phyloP scores from a whole-genome alignment of 1,284 basidiomycete species.

The Pyrrhoderma lamaoense region DNA sequence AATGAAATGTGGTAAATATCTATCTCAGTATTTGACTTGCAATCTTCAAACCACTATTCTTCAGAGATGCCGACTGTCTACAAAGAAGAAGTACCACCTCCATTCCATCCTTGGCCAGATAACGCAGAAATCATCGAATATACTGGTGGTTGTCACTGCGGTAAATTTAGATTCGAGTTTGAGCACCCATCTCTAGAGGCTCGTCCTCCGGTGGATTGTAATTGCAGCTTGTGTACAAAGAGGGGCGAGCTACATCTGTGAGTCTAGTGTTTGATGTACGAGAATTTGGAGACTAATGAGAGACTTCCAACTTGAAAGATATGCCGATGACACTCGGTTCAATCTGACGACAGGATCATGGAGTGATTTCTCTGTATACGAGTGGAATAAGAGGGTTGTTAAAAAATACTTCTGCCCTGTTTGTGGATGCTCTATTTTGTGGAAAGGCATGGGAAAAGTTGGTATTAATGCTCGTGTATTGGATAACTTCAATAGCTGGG shows the following conservation, averaged over 20 bases:
- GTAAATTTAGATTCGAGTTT: conserved; percentile 17
- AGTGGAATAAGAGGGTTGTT: too few relatives aligned
- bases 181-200: conserved; percentile 15
- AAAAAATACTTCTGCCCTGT: not conserved
- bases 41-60: too few relatives aligned
- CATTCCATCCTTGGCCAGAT: not conserved
- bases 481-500: not conserved
- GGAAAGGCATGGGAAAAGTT: not conserved
- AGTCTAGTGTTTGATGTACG: too few relatives aligned
- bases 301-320: too few relatives aligned
- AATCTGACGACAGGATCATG: too few relatives aligned
- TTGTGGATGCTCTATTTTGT: conserved; percentile 5
- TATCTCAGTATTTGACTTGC: too few relatives aligned
- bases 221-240: conserved; percentile 18
- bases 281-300: too few relatives aligned
- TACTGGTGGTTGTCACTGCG: conserved; percentile 16
- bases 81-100: not conserved
- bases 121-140: conserved; percentile 1
- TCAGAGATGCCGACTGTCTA: too few relatives aligned
- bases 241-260: conserved; percentile 16
- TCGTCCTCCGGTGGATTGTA: conserved; percentile 14
- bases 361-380: too few relatives aligned
- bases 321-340: too few relatives aligned
- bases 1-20: too few relatives aligned
- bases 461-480: not conserved